phyloP scores from a whole-genome alignment of 1,284 basidiomycete species.

The Pyrrhoderma lamaoense region DNA sequence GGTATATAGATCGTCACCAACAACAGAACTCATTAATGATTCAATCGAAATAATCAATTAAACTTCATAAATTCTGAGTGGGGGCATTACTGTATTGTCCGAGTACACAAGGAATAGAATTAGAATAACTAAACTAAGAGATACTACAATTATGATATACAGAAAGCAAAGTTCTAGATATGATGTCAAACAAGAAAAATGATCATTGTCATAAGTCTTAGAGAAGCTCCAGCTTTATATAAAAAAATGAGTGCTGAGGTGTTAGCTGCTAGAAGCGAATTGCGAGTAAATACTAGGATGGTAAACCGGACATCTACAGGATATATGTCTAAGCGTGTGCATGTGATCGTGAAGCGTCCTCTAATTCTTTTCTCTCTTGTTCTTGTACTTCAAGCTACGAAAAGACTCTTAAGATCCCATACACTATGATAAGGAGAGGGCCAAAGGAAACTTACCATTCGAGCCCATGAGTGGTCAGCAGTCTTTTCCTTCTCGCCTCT shows the following conservation, averaged over 20 bases:
- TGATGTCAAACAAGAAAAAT: too few species aligned
- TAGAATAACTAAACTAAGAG: background rate
- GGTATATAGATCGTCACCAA: too few species aligned
- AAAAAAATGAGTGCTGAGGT: too few species aligned
- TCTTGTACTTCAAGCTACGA: conserved; percentile 13
- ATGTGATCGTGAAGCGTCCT: conserved; percentile 4
- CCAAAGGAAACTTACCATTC: conserved; percentile 8
- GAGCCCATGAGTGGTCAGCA: conserved; percentile 16
- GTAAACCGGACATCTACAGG: background rate
- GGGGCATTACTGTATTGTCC: too few species aligned
- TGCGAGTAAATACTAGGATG: background rate
- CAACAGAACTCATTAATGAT: too few species aligned
- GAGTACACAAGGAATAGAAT: background rate
- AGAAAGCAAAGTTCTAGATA: background rate
- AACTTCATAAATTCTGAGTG: too few species aligned
- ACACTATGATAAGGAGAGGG: background rate
- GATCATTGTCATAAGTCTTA: too few species aligned
- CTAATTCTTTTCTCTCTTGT: conserved; percentile 4
- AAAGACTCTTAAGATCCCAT: background rate
- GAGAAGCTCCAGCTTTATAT: too few species aligned
- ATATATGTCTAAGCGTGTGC: background rate
- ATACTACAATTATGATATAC: background rate
- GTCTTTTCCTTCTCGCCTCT: conserved; percentile 10
- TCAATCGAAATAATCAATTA: too few species aligned
- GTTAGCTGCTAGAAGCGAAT: too few species aligned